Evolutionary conservation across 768 basidiomycete genomes (phyloP).

Genomic region (Strobilomyces confusus): DNA sequence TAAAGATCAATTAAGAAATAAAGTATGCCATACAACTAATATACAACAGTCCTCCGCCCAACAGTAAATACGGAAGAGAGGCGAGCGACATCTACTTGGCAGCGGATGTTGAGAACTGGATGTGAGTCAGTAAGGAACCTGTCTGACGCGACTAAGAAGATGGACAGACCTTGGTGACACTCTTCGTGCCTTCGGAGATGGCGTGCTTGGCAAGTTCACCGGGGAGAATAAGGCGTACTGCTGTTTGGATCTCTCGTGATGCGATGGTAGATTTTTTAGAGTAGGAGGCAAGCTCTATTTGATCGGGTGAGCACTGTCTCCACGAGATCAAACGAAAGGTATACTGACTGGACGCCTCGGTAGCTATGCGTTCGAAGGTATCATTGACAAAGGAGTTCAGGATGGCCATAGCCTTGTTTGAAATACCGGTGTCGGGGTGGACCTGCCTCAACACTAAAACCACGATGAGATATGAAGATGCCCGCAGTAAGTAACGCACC

Average conservation of each 20-base stretch:
- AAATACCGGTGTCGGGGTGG: slow-evolving; percentile 98
- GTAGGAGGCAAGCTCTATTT: slow-evolving; percentile 87
- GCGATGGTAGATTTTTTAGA: slow-evolving; percentile 99
- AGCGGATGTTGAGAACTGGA: slow-evolving; percentile 43
- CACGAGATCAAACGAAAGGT: background rate
- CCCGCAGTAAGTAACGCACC: slow-evolving; percentile 36
- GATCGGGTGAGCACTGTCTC: background rate
- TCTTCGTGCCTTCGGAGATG: slow-evolving; percentile 90
- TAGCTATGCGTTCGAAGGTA: slow-evolving; percentile 90
- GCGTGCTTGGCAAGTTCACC: slow-evolving; percentile 99
- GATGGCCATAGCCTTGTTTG: slow-evolving; percentile 94
- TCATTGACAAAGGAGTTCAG: slow-evolving; percentile 92
- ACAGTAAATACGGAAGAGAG: slow-evolving; percentile 17
- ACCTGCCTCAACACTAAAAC: slow-evolving; percentile 87
- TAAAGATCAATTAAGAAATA: slow-evolving; percentile 26
- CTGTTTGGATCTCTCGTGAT: slow-evolving; percentile 96
- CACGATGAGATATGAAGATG: background rate
- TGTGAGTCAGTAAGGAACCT: background rate
- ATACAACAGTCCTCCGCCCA: slow-evolving; percentile 27
- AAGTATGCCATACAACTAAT: slow-evolving; percentile 30
- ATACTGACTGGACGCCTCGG: slow-evolving; percentile 77
- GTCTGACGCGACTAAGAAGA: background rate
- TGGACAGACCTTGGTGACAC: slow-evolving; percentile 52
- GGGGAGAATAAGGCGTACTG: slow-evolving; percentile 91
- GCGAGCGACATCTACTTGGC: slow-evolving; percentile 33